Base-by-base conservation (phyloP, 176 grass and related monocot genomes). In the Microstegium vimineum region DNA sequence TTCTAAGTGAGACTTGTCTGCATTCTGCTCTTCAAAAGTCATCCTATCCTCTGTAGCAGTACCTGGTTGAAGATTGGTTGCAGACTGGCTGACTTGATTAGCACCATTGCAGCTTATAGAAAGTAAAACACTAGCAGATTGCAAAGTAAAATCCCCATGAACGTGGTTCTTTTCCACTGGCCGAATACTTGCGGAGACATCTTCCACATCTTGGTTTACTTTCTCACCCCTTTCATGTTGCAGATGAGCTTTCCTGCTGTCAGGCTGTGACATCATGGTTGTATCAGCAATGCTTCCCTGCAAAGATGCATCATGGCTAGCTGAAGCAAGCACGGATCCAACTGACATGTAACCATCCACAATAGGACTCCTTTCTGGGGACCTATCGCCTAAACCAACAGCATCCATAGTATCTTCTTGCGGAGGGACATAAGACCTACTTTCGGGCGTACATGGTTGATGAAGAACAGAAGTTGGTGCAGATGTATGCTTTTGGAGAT, bases 41-140 rank as follows among this genome's bases (percentile, higher is more conserved):
- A 1, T 33, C 43, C 26, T 38, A 85, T 63, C 62, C 25, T 75
- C 65, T 36, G 34, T 65, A 57, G 33, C 7, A 82, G 81, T 82
- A 34, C 27, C 65, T 85, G 59, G 4, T 3, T 11, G 65, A 85
- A 30, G 42, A 56, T 85, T 54, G n/a, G 59, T 66, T 72, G 72
- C 83, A 77, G 66, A 86, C 66, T 57, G 71, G n/a, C 63, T 73
- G 56, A 52, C 82, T 72, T 72, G 77, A 51, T 56, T 71, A 14
- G 64, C 41, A 25, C 27, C 34, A 57, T 76, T 85, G 42, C 65
- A 85, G 33, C 42, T 45, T 15, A 62, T 30, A 59, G 78, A 82
- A 77, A 35, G 72, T 59, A 85, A 64, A 66, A 38, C 17, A 8
- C 46, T 20, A 60, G 34, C 67, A 69, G 69, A 12, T 41, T 35